Conservation (phyloP, 305 asterid genomes). For the Fraxinus albicans region DNA sequence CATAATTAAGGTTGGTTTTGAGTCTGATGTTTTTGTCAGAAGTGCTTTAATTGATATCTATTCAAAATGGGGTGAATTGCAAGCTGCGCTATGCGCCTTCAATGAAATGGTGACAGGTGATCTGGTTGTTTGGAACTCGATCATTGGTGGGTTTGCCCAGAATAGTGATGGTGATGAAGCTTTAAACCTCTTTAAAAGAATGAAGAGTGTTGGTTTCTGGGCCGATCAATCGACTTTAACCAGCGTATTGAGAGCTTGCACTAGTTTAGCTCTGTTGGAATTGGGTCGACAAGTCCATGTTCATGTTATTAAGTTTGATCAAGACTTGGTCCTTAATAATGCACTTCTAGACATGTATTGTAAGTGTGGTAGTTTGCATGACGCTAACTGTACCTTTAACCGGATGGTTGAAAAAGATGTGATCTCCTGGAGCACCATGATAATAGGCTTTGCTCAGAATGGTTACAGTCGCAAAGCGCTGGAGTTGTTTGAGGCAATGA, state of each 20-base stretch:
- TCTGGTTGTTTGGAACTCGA: constrained; percentile 73
- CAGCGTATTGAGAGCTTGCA: constrained; percentile 73
- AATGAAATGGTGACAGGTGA: constrained; percentile 66
- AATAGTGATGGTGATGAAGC: constrained; percentile 68
- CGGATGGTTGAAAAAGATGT: constrained; percentile 65
- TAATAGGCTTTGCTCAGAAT: constrained; percentile 76
- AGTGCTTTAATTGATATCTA: constrained; percentile 68
- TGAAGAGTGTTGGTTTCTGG: constrained; percentile 60
- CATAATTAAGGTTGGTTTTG: constrained; percentile 63
- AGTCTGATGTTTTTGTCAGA: constrained; percentile 70
- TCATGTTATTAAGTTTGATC: constrained; percentile 60
- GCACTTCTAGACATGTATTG: constrained; percentile 83
- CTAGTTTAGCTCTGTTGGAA: constrained; percentile 67
- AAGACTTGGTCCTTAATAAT: constrained; percentile 63
- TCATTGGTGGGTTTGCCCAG: constrained; percentile 78
- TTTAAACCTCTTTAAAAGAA: constrained; percentile 56
- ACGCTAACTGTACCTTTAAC: constrained; percentile 50
- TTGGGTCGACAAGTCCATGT: constrained; percentile 77
- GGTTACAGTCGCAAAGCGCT: constrained; percentile 65
- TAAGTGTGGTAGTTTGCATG: constrained; percentile 69
- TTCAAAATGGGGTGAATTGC: constrained; percentile 54
- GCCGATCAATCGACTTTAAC: constrained; percentile 64
- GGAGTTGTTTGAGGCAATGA: constrained; percentile 57
- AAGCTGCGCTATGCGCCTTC: constrained; percentile 42
- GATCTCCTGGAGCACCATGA: constrained; percentile 91